Conservation (phyloP, 108 stramenopile species). For the Cylindrotheca fusiformis region DNA sequence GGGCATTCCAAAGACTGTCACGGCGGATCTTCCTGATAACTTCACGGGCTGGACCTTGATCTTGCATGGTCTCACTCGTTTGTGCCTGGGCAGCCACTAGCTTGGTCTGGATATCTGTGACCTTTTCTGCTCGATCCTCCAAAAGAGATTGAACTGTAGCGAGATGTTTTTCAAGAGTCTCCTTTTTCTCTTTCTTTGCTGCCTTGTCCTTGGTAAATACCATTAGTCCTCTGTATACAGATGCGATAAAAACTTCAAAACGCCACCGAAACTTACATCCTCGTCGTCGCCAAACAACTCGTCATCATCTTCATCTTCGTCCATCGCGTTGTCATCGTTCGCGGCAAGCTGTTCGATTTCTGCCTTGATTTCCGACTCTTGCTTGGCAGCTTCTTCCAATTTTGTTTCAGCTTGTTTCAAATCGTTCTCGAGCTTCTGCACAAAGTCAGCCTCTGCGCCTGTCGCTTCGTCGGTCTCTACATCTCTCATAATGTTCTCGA, state of each 20-base stretch:
- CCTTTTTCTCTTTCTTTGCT: constrained; percentile 48
- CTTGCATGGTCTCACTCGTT: constrained; percentile 21
- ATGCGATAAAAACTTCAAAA: neutral
- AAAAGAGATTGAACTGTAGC: constrained; percentile 54
- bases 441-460: constrained; percentile 29
- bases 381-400: constrained; percentile 52
- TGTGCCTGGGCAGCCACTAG: constrained; percentile 39
- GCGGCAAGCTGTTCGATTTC: constrained; percentile 55
- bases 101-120: constrained; percentile 49
- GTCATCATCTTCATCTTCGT: constrained; percentile 60
- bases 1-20: constrained; percentile 66
- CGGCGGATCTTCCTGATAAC: constrained; percentile 61
- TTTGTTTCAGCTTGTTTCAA: constrained; percentile 45
- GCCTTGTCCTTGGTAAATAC: constrained; percentile 29
- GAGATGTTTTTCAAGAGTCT: constrained; percentile 48
- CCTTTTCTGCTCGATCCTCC: constrained; percentile 60
- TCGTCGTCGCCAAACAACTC: constrained; percentile 68
- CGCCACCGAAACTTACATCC: constrained; percentile 32
- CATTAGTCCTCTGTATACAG: neutral
- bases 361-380: constrained; percentile 56
- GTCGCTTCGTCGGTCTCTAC: constrained; percentile 33
- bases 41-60: constrained; percentile 40
- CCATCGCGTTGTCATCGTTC: constrained; percentile 20
- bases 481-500: constrained; percentile 27
- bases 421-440: constrained; percentile 50